Evolutionary conservation across 2,329 filamentous ascomycete species (phyloP), one percentile per base, ranked within the genome.

Genomic region (Fusarium kyushuense): DNA sequence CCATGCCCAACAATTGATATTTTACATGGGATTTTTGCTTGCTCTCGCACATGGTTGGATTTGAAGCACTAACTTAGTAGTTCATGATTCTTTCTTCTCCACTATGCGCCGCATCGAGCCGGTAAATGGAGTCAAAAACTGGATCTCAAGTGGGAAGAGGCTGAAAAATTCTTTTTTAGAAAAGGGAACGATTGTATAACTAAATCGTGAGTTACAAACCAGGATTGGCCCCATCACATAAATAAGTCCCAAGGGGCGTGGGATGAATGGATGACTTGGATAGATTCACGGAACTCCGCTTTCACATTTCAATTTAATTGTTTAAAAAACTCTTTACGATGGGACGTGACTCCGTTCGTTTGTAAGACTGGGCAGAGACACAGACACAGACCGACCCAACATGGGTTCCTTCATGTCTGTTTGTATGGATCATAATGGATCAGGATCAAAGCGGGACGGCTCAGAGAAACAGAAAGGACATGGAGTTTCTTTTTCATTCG

Each of bases 201-300:
- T 19, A 38, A 67, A 45, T 43, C 51, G 35, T 41, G 66, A 66
- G 40, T 38, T 23, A 35, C 36, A 35, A 63, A 46, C 70, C 52
- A 53, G 65, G 68, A 64, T 72, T 57, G 17, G 58, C 62, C 21
- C 45, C 69, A 65, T 72, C 51, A 14, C 42, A 47, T 23, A 23
- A n/a, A 12, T 6, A 27, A 27, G 17, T 49, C 19, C 17, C 33
- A 17, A 49, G 32, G 33, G 47, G 47, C 47, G 47, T 49, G 47
- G 21, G 27, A 21, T 49, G 27, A 8, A 27, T 9, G 27, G 27
- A 27, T 27, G 58, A 49, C 17, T 45, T 36, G 19, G 21, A 48
- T 48, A 62, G 53, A 21, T 40, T 38, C 6, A 14, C n/a, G 13
- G 6, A 49, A 27, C 47, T 70, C 65, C 62, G 61, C 67, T 66